Evolutionary conservation across 2,329 filamentous ascomycete species (phyloP), one percentile per base, ranked within the genome.

Genomic region (Epichloe gansuensis): DNA sequence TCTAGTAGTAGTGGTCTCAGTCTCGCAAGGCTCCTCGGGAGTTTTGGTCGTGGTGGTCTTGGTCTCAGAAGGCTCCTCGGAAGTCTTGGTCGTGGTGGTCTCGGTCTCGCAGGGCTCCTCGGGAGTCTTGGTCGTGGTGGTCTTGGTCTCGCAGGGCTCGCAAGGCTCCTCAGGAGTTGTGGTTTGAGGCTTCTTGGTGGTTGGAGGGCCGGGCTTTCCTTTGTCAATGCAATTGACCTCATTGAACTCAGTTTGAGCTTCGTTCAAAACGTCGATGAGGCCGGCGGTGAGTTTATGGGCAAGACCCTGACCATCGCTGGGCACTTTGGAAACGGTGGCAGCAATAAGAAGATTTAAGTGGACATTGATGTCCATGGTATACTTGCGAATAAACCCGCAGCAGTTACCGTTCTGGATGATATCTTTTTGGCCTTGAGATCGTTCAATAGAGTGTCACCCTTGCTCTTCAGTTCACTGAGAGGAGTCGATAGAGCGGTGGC

Each of bases 161-260:
- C 50, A 47, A 31, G 35, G n/a, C 34, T 52, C 50, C 23, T 47
- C 44, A 5, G 50, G 15, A 12, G 50, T 44, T 1, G 44, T 44
- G 35, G 25, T 11, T 5, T n/a, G n/a, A 17, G 46, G 12, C 8
- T 12, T 17, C 15, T 8, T 28, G 8, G 43, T 51, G 9, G 50
- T 34, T 17, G 28, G 4, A 41, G n/a, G 25, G 6, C 25, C 12
- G 11, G 38, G 11, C 3, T 35, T 50, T 15, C 31, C 28, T 17
- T 52, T 54, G 15, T 51, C 37, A 11, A 42, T 31, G 39, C 54
- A 55, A 21, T 55, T 53, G 13, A 31, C 21, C n/a, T 28, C 17
- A 5, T 9, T 38, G 35, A 55, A 55, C 13, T 52, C 48, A 12
- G 17, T n/a, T 48, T 55, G 28, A 28, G 21, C 12, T 7, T 53